Base-by-base conservation (phyloP, 108 stramenopile species). In the Cylindrotheca closterium region DNA sequence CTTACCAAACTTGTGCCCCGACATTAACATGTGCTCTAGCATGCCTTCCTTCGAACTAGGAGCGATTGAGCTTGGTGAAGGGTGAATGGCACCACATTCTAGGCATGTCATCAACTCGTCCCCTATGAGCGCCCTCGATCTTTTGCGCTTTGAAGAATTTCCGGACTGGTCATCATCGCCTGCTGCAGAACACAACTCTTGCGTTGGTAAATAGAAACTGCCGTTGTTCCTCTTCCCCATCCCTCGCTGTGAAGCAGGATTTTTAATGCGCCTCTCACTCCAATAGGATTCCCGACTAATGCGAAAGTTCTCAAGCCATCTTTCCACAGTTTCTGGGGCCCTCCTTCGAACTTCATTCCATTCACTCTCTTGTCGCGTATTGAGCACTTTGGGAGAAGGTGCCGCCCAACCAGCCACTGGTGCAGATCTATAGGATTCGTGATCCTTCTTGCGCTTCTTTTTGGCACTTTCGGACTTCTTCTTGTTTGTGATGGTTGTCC, bases 41-140 rank as follows among this genome's bases (percentile, higher is more conserved):
- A 83, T 83, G 59, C 86, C 80, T 49, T 81, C 69, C 8, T 55
- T 58, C 22, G 75, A 70, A 30, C 66, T 55, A 4, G 51, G 66
- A 53, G 63, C 45, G 4, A 68, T 37, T 27, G 70, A 78, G 0
- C 29, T 28, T 60, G 85, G 81, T 10, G 73, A 79, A 65, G 84
- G 87, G 3, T 75, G 82, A 58, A 84, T 50, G 55, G 87, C 69
- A 22, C 58, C 51, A 58, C 90, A 92, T 30, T 92, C 87, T 46
- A 92, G 59, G 73, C 90, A 92, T 51, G 83, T 82, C 74, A 92
- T 85, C 25, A 87, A 37, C 47, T 73, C 70, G 57, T 92, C 89
- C 4, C 86, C 85, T 15, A 17, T 21, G 27, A 61, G 59, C 3
- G 3, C 7, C 30, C 59, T 57, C 17, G 51, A 2, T 66, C 29